These are phyloP conservation scores for Globisporangium spiculum DNA, from an alignment of 352 stramenopile species.

Conservation along the genomic window DNA sequence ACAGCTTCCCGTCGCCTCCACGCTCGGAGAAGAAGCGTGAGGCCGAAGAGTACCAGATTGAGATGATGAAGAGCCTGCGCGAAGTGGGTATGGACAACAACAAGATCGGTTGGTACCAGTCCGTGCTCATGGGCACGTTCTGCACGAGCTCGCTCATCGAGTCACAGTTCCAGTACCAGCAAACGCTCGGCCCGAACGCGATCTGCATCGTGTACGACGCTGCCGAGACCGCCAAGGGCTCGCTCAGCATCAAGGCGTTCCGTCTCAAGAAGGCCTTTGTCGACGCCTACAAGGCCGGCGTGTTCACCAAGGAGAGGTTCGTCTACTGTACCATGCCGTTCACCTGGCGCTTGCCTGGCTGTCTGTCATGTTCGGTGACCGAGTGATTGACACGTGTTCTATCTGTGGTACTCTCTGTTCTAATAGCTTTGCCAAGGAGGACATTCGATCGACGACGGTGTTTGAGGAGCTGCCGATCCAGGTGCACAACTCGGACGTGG, in stretches of 20 bases:
- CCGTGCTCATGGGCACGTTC: constrained; percentile 96
- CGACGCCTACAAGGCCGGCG: constrained; percentile 84
- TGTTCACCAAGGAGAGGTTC: constrained; percentile 76
- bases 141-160: constrained; percentile 93
- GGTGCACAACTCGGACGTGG: constrained; percentile 94
- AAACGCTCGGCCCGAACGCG: constrained; percentile 94
- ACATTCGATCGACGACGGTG: constrained; percentile 86
- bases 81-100: constrained; percentile 99
- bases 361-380: not conserved
- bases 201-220: constrained; percentile 99
- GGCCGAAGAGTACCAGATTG: constrained; percentile 95
- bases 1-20: constrained; percentile 95
- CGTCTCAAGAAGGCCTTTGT: constrained; percentile 94
- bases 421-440: constrained; percentile 67
- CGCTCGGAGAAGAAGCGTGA: constrained; percentile 77
- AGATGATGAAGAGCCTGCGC: constrained; percentile 99
- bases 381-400: not conserved
- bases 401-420: not conserved
- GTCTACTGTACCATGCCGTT: not conserved
- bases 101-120: constrained; percentile 99
- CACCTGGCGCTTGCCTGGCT: not conserved
- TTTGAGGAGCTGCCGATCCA: constrained; percentile 96
- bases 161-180: constrained; percentile 97
- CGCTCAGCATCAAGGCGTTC: constrained; percentile 95
- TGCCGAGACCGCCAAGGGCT: constrained; percentile 93